Base-by-base conservation (phyloP, 2,329 filamentous ascomycete species). In the Diplodia mutila region DNA sequence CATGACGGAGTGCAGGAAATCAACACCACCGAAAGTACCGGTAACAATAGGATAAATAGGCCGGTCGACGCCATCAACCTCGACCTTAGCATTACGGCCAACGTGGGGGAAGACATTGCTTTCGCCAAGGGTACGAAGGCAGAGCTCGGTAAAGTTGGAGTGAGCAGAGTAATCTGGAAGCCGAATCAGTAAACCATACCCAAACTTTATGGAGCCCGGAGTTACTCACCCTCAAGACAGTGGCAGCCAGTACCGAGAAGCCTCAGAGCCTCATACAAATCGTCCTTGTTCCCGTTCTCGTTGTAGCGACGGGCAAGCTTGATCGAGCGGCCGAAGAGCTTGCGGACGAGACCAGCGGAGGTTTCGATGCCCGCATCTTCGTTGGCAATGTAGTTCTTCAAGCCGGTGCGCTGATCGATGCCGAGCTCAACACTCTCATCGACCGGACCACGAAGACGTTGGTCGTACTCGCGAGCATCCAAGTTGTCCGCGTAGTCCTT, bases 371-470 rank as follows among this genome's bases (percentile, higher is more conserved):
- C 87, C 68, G 86, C 81, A 61, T 87, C 82, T 77, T 97, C 94
- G 70, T 93, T 93, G 48, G 94, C 93, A 78, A 97, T 97, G 80
- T 97, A 97, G 78, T 94, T 95, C 83, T 98, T 98, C 81, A 97
- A 75, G 37, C 86, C 85, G 73, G 77, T 81, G 29, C 78, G 75
- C 67, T 87, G 85, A 73, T 98, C 92, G 73, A 98, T 86, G 54
- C 86, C 87, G 42, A 97, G 85, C 81, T 97, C 94, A 61, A 87
- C 85, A 29, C 84, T 75, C 81, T 96, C 93, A 71, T 97, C 87
- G 54, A 98, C 84, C 0, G 92, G 92, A 0, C 89, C 93, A 75
- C 94, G 90, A 63, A 97, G 89, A 71, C 92, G 89, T 65, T 79
- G 84, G 76, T 97, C 91, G 76, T 95, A 97, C 71, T 91, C 85